Evolutionary conservation across 2,329 filamentous ascomycete species (phyloP).

Genomic region (Tolypocladium nubicola): DNA sequence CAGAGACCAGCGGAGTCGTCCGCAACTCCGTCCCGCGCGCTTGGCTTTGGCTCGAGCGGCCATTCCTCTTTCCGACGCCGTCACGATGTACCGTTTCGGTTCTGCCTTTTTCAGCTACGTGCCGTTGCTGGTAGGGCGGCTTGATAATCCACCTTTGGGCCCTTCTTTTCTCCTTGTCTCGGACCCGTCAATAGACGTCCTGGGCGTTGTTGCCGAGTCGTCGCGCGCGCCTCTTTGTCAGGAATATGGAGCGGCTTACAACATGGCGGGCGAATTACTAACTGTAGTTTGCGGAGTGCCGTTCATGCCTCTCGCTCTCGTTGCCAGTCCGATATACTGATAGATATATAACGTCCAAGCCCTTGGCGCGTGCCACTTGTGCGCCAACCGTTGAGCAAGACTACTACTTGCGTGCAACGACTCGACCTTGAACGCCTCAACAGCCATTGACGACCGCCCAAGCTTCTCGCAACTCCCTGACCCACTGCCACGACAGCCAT

Average conservation of each 20-base stretch:
- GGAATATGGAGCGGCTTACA: background rate
- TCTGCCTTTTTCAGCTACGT: background rate
- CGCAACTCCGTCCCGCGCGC: background rate
- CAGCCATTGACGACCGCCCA: background rate
- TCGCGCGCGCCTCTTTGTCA: background rate
- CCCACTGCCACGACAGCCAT: slow-evolving; percentile 1
- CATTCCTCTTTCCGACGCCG: background rate
- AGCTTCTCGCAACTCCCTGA: background rate
- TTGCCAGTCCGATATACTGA: background rate
- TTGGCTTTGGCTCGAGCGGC: background rate
- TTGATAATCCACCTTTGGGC: background rate
- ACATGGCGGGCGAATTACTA: background rate
- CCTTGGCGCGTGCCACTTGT: background rate
- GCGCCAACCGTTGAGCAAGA: background rate
- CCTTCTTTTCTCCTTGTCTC: background rate
- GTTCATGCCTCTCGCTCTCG: background rate
- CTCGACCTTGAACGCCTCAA: background rate
- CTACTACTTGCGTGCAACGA: background rate
- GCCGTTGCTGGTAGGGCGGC: background rate
- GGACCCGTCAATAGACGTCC: background rate
- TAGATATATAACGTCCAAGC: background rate
- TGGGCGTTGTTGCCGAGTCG: background rate
- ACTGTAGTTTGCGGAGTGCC: background rate
- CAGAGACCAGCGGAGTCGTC: background rate
- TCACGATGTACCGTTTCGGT: background rate